Base-by-base conservation (phyloP, 192 early-diverging fungal genomes). In the Powellomyces hirtus region DNA sequence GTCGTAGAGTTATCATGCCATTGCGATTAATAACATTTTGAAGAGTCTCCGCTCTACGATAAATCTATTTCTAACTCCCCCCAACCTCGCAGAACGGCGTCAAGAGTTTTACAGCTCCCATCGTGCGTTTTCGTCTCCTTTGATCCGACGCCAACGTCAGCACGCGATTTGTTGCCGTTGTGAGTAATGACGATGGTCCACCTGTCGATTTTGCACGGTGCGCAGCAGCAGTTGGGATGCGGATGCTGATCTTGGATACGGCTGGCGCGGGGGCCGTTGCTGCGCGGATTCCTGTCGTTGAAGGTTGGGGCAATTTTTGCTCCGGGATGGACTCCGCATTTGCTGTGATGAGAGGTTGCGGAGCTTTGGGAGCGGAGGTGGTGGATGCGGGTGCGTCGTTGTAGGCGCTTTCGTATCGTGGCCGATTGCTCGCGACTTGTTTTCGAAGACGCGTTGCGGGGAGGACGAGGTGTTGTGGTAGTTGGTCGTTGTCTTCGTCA, bases 171-270 rank as follows among this genome's bases (percentile, higher is more conserved):
- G n/a, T n/a, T n/a, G n/a, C n/a, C n/a, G n/a, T n/a, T n/a, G n/a
- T n/a, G n/a, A n/a, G n/a, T n/a, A n/a, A n/a, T n/a, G n/a, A n/a
- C n/a, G n/a, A n/a, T n/a, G n/a, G n/a, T n/a, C n/a, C n/a, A n/a
- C n/a, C n/a, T n/a, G n/a, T n/a, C n/a, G n/a, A n/a, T n/a, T n/a
- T n/a, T n/a, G n/a, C 53, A 4, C 53, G 53, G 29, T 56, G 53
- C 7, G 53, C 31, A 16, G 53, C 4, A 18, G 53, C 53, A 2
- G 53, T 56, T 2, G 53, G 53, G 26, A 56, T 56, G 27, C 53
- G 53, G 6, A 56, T 56, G 29, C 53, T 56, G 53, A 56, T 56
- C 29, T 56, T 56, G 6, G 53, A 56, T 16, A 56, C 16, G 27
- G 53, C 24, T 31, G 53, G 53, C 4, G 53, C 53, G 4, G 53